phyloP scores from a whole-genome alignment of 179 eudicot species.

The Patellifolia procumbens region DNA sequence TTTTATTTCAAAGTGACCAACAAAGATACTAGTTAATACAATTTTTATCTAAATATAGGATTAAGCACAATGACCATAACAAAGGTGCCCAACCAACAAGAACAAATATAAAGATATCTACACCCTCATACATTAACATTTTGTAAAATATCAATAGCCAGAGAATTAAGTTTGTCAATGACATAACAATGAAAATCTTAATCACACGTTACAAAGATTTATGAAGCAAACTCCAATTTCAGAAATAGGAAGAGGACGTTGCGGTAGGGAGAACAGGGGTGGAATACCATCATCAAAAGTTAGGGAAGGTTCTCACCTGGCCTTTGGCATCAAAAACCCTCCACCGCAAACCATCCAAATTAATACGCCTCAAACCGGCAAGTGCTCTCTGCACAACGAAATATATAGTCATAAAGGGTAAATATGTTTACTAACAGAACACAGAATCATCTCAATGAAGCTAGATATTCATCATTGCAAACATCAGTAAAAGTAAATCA shows the following conservation, averaged over 20 bases:
- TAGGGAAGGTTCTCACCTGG: slow-evolving; percentile 52
- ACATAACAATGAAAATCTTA: background rate
- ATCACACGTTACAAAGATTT: too few relatives aligned
- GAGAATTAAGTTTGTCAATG: background rate
- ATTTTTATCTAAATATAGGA: background rate
- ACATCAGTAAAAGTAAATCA: background rate
- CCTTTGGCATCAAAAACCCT: slow-evolving; percentile 95
- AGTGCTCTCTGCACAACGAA: slow-evolving; percentile 70
- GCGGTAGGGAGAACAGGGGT: background rate
- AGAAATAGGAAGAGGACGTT: background rate
- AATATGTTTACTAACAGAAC: background rate
- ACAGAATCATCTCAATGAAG: background rate
- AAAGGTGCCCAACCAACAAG: background rate
- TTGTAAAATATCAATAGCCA: background rate
- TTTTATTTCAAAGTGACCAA: background rate
- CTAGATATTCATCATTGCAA: background rate
- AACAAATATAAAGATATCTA: background rate
- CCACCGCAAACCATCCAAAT: slow-evolving; percentile 96
- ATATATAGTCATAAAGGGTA: slow-evolving; percentile 3
- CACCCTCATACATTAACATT: background rate
- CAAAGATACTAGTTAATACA: background rate
- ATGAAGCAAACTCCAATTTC: background rate
- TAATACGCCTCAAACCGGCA: slow-evolving; percentile 82
- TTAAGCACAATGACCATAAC: background rate
- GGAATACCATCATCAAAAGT: background rate